Base-by-base conservation (phyloP, 2,329 filamentous ascomycete genomes). In the Chrysoporthe austroafricana region DNA sequence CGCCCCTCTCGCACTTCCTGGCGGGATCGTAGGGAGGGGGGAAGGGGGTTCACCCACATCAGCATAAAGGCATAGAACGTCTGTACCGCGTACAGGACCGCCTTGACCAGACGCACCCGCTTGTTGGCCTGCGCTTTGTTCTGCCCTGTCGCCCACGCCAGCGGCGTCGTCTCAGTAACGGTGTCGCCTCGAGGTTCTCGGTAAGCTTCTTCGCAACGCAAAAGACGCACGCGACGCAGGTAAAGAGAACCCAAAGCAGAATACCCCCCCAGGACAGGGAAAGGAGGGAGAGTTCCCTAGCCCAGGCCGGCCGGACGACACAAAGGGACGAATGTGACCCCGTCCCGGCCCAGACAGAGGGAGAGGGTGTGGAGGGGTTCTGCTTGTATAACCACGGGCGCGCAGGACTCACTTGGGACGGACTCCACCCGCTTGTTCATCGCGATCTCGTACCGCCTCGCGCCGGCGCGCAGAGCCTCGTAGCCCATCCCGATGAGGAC, bases 21-120 rank as follows among this genome's bases (percentile, higher is more conserved):
- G 13, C 1, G 18, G 18, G 36, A 5, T 42, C 6, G 21, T 5
- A 60, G 44, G 46, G 11, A 1, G 18, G 14, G 18, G 50, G 44
- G 32, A 43, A 42, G 9, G 39, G 16, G 14, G 4, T 42, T 32
- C 68, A 90, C 95, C 89, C 79, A 97, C 96, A 99, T 99, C 77
- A 99, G 94, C 86, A 99, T 98, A 76, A 99, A 98, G 59, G 94
- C 96, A 79, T 99, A 99, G 79, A 98, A 98, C 73, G 96, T 96
- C 83, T 99, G 96, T 63, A 96, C 80, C 26, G 90, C 95, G 82
- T 99, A 99, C 66, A 99, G 82, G 43, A 86, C 79, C 39, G 92
- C 92, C 84, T 97, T 95, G 78, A 93, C 82, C 70, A 96, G 77
- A 79, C 92, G 94, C 63, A 88, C 90, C 75, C 86, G 88, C 79